Evolutionary conservation across 768 basidiomycete genomes (phyloP).

Genomic region (Sistotremastrum niveocremeum): DNA sequence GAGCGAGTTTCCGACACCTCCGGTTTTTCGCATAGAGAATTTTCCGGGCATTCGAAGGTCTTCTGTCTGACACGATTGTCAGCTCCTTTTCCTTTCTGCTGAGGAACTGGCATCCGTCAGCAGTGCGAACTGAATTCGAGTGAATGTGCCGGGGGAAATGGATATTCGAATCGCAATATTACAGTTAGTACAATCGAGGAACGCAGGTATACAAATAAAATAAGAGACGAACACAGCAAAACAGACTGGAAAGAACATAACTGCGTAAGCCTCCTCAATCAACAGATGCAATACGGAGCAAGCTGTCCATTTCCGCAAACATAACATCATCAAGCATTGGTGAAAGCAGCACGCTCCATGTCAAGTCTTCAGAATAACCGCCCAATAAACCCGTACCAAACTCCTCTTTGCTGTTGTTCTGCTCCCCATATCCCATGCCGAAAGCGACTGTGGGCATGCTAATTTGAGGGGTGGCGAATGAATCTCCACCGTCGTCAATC

Average conservation of each 20-base stretch:
- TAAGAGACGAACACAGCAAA: no score
- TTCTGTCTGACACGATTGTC: no score
- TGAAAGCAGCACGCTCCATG: slow-evolving; percentile 45
- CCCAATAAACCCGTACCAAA: slow-evolving; percentile 65
- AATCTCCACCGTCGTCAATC: slow-evolving; percentile 62
- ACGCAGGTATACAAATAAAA: no score
- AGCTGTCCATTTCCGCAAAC: slow-evolving; percentile 70
- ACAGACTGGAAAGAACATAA: no score
- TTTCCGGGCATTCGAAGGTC: no score
- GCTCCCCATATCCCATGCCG: slow-evolving; percentile 77
- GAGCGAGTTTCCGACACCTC: slow-evolving; percentile 57
- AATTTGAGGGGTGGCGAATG: slow-evolving; percentile 53
- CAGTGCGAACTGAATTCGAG: no score
- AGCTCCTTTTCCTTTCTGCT: no score
- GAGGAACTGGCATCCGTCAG: no score
- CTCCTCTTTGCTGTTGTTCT: slow-evolving; percentile 49
- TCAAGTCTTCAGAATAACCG: slow-evolving; percentile 49
- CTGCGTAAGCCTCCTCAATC: no score
- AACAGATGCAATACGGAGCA: slow-evolving; percentile 47
- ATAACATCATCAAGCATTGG: slow-evolving; percentile 48
- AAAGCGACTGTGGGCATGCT: slow-evolving; percentile 52
- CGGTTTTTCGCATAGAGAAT: slow-evolving; percentile 11
- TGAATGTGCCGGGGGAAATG: no score
- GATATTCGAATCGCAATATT: no score
- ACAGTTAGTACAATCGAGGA: no score